A percentile compares a stretch with the other conserved stretches of the same genome.
Evolutionary conservation across 73 alveolate genomes (phyloP).

Genomic region (Uronychia setigera): DNA sequence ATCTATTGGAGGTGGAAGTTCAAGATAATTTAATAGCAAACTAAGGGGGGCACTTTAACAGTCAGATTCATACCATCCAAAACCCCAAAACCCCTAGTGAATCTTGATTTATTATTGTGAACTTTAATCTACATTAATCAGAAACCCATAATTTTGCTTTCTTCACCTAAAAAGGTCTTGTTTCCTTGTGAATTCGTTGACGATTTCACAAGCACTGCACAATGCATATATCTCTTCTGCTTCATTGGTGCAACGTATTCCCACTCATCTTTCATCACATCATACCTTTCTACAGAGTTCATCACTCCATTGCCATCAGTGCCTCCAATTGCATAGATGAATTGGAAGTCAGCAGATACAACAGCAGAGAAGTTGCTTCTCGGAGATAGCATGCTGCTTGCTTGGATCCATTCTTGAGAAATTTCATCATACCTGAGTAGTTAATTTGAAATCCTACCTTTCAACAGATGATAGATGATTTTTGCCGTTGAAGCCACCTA

Average conservation of each 20-base stretch:
- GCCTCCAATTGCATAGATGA: slow-evolving; percentile 91
- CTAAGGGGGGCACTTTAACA: neutral
- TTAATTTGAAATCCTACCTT: slow-evolving; percentile 18
- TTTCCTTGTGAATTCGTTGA: too few species aligned
- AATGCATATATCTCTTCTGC: slow-evolving; percentile 87
- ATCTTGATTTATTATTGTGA: too few species aligned
- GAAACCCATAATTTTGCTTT: too few species aligned
- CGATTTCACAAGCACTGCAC: too few species aligned
- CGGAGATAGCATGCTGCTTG: slow-evolving; percentile 71
- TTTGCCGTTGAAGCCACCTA: slow-evolving; percentile 95
- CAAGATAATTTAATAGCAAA: neutral
- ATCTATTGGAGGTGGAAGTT: too few species aligned
- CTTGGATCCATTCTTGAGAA: slow-evolving; percentile 71
- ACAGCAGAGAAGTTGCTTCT: slow-evolving; percentile 89
- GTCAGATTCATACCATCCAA: too few species aligned
- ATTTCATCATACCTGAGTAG: slow-evolving; percentile 60
- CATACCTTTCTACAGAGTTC: slow-evolving; percentile 87
- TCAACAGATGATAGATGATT: slow-evolving; percentile 79
- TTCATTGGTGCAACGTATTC: slow-evolving; percentile 72
- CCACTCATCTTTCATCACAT: slow-evolving; percentile 82
- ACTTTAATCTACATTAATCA: too few species aligned
- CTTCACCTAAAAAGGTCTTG: too few species aligned
- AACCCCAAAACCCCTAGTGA: too few species aligned
- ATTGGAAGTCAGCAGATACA: slow-evolving; percentile 73
- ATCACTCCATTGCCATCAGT: slow-evolving; percentile 77